Evolutionary conservation across 2,329 filamentous ascomycete genomes (phyloP), one percentile per base, ranked within the genome.

Genomic region (Pseudovirgaria hyperparasitica): DNA sequence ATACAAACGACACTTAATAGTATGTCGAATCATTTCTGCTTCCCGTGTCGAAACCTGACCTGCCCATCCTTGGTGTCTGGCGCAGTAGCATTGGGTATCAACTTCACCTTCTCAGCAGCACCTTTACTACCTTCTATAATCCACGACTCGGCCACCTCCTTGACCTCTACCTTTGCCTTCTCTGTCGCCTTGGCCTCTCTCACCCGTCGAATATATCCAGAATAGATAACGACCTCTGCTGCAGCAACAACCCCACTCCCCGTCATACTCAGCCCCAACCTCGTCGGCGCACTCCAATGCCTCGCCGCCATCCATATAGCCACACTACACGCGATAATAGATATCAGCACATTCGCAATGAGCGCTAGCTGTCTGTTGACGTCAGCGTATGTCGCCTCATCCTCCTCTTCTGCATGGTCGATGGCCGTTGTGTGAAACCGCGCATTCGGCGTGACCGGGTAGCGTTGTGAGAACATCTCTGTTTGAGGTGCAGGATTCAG

Each of bases 341-440:
- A 92, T 28, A 93, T 65, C 20, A 94, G 58, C 26, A 96, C 84
- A 51, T 96, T 98, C 43, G 92, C 66, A 27, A 96, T 84, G 6
- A 96, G 63, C 22, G 80, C 75, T 30, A 90, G 58, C 44, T 90
- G 82, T n/a, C 80, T 67, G 48, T 87, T 78, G 2, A 90, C 64
- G 33, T 90, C 81, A 19, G 70, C 67, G 36, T 75, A 76, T 3
- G 73, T 76, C 3, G 79, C 58, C 2, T 77, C 74, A 35, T 82
- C 78, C 7, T 60, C 54, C 19, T 60, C 56, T 26, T 48, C 45
- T 15, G 37, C 60, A 31, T 19, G 12, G 8, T 36, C 32, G 4
- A 38, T 37, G 6, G 36, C 38, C 3, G 42, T 31, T 19, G 61
- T 64, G 35, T 60, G 67, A 31, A 68, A 66, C 43, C 71, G 76